Evolutionary conservation across 192 early-diverging fungal genomes (phyloP).

Genomic region (Entophlyctis helioformis): DNA sequence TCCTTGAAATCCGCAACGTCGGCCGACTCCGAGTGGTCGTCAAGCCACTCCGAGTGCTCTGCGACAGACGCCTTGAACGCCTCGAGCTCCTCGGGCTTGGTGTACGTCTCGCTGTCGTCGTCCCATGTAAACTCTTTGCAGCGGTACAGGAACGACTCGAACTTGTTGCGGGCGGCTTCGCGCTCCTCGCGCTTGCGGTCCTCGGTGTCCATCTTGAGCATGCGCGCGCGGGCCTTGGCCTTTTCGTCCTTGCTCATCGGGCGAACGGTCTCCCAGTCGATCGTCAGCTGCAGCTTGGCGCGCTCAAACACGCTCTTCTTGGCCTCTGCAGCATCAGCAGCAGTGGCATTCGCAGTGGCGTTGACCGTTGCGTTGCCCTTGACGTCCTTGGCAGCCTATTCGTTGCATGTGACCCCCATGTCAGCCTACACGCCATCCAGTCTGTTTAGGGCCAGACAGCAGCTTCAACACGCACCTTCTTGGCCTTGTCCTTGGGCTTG

Average conservation of each 20-base stretch:
- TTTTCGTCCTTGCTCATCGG: slow-evolving; percentile 33
- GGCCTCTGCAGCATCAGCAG: slow-evolving; percentile 1
- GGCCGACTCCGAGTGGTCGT: slow-evolving; percentile 65
- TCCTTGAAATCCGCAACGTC: slow-evolving; percentile 22
- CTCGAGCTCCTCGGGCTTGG: slow-evolving; percentile 60
- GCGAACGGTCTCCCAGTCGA: slow-evolving; percentile 38
- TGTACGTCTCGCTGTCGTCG: slow-evolving; percentile 54
- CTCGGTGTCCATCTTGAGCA: slow-evolving; percentile 57
- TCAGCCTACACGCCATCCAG: too few relatives aligned
- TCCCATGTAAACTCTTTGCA: slow-evolving; percentile 71
- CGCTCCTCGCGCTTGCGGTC: slow-evolving; percentile 56
- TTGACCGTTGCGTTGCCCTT: slow-evolving; percentile 8
- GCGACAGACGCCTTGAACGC: slow-evolving; percentile 41
- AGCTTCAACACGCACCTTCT: too few relatives aligned
- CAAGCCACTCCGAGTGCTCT: slow-evolving; percentile 71
- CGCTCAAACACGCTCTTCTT: slow-evolving; percentile 38
- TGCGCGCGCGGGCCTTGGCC: not conserved
- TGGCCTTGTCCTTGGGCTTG: slow-evolving; percentile 7
- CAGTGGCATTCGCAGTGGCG: slow-evolving; percentile 6
- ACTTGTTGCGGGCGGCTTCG: slow-evolving; percentile 74
- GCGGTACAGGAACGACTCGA: slow-evolving; percentile 86
- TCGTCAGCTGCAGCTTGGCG: slow-evolving; percentile 44
- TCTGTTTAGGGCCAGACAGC: too few relatives aligned
- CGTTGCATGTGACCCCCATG: not conserved
- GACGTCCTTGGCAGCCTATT: slow-evolving; percentile 7